Base-by-base conservation (phyloP, 176 grass and related monocot species). In the Triticum turgidum region DNA sequence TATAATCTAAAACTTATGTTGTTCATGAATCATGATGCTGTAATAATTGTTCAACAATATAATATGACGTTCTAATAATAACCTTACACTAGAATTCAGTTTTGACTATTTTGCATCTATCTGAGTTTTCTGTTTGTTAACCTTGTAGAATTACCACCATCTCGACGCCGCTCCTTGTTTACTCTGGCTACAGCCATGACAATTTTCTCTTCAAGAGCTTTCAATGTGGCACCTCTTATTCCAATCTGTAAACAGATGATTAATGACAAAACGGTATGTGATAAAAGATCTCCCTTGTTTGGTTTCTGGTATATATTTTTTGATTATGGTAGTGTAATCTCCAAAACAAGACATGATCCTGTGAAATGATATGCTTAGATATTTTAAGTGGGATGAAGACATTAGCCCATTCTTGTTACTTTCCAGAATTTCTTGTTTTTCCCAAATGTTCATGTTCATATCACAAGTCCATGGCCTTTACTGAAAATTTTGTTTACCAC, bases 121-220 rank as follows among this genome's bases (percentile, higher is more conserved):
- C 38, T 20, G 35, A 75, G 18, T 56, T 66, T 70, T 59, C 14
- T 75, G 8, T 66, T 83, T 87, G 27, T 76, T 79, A 68, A 69
- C 51, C 61, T 81, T 94, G 82, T 69, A 99, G 97, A 95, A 2
- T 85, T 99, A 83, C 63, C 91, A 86, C 94, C 97, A 11, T 94
- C 87, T 84, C 90, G 78, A 9, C 89, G 97, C 22, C 84, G 97
- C 21, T 99, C 97, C 25, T 83, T 99, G 77, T 94, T 93, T 85
- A 99, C 92, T 76, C 85, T 97, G 8, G 78, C 94, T 34, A 96
- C 92, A 72, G 87, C 97, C 73, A 99, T 99, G 97, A 94, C 96
- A 85, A 90, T 99, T 83, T 97, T 99, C 90, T 90, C 94, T 54
- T 94, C 97, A 87, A 94, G 82, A 89, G 92, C 94, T 88, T 97